Conservation (phyloP, 106 monocot genomes). For the Dendrobium huoshanense region DNA sequence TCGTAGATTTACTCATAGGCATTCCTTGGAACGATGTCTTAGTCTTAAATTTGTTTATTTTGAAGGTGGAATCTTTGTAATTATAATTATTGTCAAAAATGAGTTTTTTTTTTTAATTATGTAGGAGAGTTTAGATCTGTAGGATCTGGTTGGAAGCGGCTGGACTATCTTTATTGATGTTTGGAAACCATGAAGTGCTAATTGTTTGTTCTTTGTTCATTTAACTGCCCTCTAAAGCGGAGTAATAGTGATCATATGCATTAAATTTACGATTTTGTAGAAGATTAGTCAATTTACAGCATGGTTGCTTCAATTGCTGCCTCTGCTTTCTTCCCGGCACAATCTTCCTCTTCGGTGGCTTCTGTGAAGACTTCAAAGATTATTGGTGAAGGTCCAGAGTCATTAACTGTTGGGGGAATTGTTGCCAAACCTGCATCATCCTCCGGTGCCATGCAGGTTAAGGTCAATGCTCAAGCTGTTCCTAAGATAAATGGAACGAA, state of each 20-base stretch:
- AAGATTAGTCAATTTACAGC: not conserved
- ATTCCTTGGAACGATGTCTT: no score
- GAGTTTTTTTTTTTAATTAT: no score
- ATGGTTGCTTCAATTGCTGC: slow-evolving; percentile 36
- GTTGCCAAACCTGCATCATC: slow-evolving; percentile 27
- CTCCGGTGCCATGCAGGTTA: slow-evolving; percentile 37
- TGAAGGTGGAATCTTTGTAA: no score
- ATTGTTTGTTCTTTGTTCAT: no score
- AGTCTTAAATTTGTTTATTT: no score
- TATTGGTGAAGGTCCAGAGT: slow-evolving; percentile 26
- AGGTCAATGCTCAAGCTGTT: slow-evolving; percentile 46
- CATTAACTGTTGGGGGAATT: slow-evolving; percentile 26
- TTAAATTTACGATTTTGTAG: not conserved
- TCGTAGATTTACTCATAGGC: no score
- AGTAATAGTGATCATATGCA: not conserved
- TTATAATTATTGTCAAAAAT: no score
- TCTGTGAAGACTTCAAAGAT: slow-evolving; percentile 5
- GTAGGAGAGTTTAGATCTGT: no score
- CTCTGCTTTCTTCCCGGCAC: slow-evolving; percentile 49
- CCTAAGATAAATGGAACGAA: slow-evolving; percentile 52
- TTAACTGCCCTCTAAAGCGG: no score
- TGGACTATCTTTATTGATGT: no score
- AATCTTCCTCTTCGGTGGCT: slow-evolving; percentile 20
- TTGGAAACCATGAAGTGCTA: no score
- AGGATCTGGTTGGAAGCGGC: no score